phyloP scores from a whole-genome alignment of 306 rosid species.

The Malus sylvestris region DNA sequence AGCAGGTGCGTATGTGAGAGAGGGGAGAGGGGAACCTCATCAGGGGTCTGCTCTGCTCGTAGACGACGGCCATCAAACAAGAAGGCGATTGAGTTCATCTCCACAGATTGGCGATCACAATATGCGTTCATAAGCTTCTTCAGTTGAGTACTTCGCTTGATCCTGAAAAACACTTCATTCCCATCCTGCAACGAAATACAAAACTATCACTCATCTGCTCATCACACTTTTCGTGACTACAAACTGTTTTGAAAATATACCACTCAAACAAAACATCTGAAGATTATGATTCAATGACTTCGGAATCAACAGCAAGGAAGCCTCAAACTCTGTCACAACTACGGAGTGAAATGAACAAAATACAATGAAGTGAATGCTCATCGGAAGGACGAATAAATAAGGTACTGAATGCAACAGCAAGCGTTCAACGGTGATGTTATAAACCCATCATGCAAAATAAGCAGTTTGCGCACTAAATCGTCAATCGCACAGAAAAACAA shows the following conservation, averaged over 20 bases:
- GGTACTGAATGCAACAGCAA: no score
- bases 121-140: constrained; percentile 76
- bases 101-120: constrained; percentile 64
- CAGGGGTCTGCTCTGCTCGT: constrained; percentile 64
- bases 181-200: constrained; percentile 16
- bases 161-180: constrained; percentile 53
- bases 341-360: no score
- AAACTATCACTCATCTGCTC: background rate
- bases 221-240: no score
- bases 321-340: no score
- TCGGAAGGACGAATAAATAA: no score
- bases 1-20: background rate
- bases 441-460: background rate
- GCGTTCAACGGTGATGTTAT: no score
- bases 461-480: background rate
- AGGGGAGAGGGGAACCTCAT: constrained; percentile 39
- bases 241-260: no score
- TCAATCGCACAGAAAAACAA: background rate
- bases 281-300: no score
- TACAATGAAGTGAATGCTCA: no score
- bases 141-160: constrained; percentile 64
- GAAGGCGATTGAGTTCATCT: constrained; percentile 43
- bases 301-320: no score
- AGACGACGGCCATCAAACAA: constrained; percentile 64
- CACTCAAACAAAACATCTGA: no score